Percentiles rank a stretch among this genome's conserved stretches.
Conservation (phyloP, 345 rosid species). For the Syzygium grande region DNA sequence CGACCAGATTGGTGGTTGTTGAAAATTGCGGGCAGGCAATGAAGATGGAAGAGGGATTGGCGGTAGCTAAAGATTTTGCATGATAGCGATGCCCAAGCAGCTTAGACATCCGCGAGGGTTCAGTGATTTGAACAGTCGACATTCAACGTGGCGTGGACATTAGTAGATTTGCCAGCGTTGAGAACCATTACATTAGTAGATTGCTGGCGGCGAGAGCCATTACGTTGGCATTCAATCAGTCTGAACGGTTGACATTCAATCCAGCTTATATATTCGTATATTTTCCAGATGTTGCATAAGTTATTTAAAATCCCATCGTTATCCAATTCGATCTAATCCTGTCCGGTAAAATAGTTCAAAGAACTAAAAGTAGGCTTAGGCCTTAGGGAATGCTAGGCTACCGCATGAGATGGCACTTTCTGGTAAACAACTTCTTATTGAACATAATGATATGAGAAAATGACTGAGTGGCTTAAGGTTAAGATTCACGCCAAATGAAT, state of each 20-base stretch:
- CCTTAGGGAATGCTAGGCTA: neutral
- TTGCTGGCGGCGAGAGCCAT: neutral
- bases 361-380: too few species aligned
- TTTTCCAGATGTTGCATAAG: neutral
- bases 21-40: neutral
- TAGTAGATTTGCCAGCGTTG: neutral
- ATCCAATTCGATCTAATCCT: neutral
- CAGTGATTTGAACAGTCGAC: fast-evolving
- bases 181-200: neutral
- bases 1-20: neutral
- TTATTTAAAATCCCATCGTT: fast-evolving
- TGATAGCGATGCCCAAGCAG: neutral
- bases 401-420: fast-evolving
- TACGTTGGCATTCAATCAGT: neutral
- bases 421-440: neutral
- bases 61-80: neutral
- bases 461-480: neutral
- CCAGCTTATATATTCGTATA: neutral
- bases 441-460: neutral
- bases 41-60: neutral
- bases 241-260: neutral
- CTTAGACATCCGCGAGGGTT: neutral
- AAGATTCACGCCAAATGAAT: neutral
- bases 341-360: neutral
- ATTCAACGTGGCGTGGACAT: neutral